Conservation (phyloP, 495 filamentous ascomycete species). For the Neurospora sp. region DNA sequence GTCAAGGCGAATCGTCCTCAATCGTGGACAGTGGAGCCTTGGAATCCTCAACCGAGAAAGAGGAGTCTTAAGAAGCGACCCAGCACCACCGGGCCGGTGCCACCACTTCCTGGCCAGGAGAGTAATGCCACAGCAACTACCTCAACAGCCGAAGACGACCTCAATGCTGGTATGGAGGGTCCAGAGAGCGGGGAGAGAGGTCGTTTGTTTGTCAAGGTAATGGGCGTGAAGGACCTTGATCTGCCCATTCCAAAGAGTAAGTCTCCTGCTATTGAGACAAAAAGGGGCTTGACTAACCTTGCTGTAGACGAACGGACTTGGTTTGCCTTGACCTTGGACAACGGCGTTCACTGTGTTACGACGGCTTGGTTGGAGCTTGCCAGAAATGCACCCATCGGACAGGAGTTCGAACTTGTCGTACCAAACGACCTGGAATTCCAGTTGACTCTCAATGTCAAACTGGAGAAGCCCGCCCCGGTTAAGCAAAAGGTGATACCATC, state of each 20-base stretch:
- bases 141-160: constrained; percentile 51
- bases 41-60: constrained; percentile 70
- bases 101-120: constrained; percentile 80
- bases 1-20: constrained; percentile 63
- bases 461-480: constrained; percentile 63
- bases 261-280: constrained; percentile 13
- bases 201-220: constrained; percentile 92
- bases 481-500: constrained; percentile 34
- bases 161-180: constrained; percentile 38
- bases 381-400: constrained; percentile 86
- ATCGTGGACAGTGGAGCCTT: constrained; percentile 92
- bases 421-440: constrained; percentile 96
- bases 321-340: constrained; percentile 92
- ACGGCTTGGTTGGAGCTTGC: constrained; percentile 92
- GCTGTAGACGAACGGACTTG: constrained; percentile 70
- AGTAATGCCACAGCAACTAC: constrained; percentile 59
- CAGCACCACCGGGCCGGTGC: constrained; percentile 42
- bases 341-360: constrained; percentile 94
- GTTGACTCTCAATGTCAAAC: constrained; percentile 88
- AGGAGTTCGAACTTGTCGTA: constrained; percentile 96
- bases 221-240: constrained; percentile 90
- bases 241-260: constrained; percentile 83
- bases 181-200: constrained; percentile 82
- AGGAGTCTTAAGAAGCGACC: constrained; percentile 55
- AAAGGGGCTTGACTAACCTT: constrained; percentile 16